Evolutionary conservation across 2,329 filamentous ascomycete species (phyloP).

Genomic region (Coniochaeta ligniaria): DNA sequence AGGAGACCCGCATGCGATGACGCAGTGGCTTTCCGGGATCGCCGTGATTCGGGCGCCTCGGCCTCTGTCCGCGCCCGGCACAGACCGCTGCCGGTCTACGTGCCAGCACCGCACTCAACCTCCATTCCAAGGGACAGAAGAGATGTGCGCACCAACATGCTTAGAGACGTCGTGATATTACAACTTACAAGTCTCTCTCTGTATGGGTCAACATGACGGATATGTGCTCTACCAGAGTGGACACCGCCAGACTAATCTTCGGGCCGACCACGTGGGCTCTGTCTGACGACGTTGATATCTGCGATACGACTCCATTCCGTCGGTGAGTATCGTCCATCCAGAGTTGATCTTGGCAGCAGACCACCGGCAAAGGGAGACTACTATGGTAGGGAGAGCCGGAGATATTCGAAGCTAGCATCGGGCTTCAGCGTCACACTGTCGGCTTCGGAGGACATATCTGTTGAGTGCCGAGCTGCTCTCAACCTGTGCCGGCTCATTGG

Average conservation of each 20-base stretch:
- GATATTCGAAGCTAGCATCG: neutral
- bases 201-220: too few relatives aligned
- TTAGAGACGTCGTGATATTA: too few relatives aligned
- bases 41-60: neutral
- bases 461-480: neutral
- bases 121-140: too few relatives aligned
- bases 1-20: neutral
- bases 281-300: neutral
- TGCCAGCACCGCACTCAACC: neutral
- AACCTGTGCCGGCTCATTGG: neutral
- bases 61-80: neutral
- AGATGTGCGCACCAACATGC: neutral
- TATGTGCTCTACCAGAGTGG: neutral
- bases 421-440: neutral
- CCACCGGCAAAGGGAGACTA: too few relatives aligned
- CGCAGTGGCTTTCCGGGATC: neutral
- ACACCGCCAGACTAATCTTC: neutral
- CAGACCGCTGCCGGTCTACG: neutral
- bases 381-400: too few relatives aligned
- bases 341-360: neutral
- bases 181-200: too few relatives aligned
- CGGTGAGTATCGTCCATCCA: too few relatives aligned
- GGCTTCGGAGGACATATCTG: neutral
- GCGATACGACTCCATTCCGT: neutral
- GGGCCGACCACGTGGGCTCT: slow-evolving; percentile 7